Percentiles rank a stretch among this genome's conserved stretches.
These are phyloP conservation scores for Populus pruinosa DNA, from an alignment of 345 rosid species.

Conservation along the genomic window DNA sequence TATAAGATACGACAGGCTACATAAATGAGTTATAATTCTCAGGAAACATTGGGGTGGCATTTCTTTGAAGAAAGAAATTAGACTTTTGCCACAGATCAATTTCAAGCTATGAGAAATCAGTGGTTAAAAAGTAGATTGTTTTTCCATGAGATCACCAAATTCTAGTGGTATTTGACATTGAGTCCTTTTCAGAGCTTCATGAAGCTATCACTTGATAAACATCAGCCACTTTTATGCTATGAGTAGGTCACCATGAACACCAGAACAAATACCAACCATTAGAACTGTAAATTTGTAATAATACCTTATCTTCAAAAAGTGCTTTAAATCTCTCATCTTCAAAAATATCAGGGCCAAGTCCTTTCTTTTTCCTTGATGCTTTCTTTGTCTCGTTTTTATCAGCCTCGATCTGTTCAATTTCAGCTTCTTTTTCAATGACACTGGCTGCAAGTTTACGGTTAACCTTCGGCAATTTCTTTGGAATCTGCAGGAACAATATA, in stretches of 20 bases:
- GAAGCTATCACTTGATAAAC: too few relatives aligned
- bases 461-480: slow-evolving; percentile 67
- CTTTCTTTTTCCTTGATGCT: slow-evolving; percentile 72
- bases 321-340: slow-evolving; percentile 53
- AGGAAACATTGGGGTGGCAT: background rate
- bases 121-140: too few relatives aligned
- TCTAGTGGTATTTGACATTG: too few relatives aligned
- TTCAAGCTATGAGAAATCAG: too few relatives aligned
- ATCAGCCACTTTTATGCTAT: too few relatives aligned
- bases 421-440: slow-evolving; percentile 56
- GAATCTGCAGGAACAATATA: slow-evolving; percentile 45
- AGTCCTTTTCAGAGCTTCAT: too few relatives aligned
- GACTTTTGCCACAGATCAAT: too few relatives aligned
- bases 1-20: background rate
- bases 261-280: too few relatives aligned
- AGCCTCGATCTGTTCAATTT: slow-evolving; percentile 40
- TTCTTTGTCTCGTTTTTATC: slow-evolving; percentile 57
- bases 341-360: slow-evolving; percentile 43
- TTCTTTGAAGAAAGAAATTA: background rate
- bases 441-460: slow-evolving; percentile 61
- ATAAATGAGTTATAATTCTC: too few relatives aligned
- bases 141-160: too few relatives aligned
- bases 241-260: background rate
- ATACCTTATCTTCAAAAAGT: slow-evolving; percentile 66
- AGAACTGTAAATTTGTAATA: background rate